phyloP scores from a whole-genome alignment of 2,329 filamentous ascomycete genomes.

The Aspergillus aculeatus region DNA sequence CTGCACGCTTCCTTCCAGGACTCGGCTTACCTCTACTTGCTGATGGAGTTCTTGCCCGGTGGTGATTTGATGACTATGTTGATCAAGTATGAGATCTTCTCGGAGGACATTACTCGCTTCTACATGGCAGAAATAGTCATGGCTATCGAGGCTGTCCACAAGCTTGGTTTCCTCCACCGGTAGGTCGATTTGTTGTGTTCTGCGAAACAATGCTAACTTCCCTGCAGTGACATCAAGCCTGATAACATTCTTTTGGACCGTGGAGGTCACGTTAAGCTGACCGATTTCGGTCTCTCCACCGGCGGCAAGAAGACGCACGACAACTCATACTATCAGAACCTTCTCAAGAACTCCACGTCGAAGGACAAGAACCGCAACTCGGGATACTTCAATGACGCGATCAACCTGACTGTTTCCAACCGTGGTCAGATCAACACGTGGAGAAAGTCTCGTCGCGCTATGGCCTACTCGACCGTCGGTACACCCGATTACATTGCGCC shows the following conservation, averaged over 20 bases:
- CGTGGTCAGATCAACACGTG: conserved; percentile 98
- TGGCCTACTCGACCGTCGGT: conserved; percentile 97
- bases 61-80: conserved; percentile 99
- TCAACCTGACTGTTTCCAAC: conserved; percentile 97
- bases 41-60: conserved; percentile 98
- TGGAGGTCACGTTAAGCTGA: conserved; percentile 95
- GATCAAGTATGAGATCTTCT: conserved; percentile 99
- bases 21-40: conserved; percentile 91
- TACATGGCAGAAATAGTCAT: conserved; percentile 98
- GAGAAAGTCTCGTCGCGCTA: conserved; percentile 89
- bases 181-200: conserved; percentile 47
- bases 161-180: conserved; percentile 97
- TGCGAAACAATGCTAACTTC: neutral
- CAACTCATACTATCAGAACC: conserved; percentile 96
- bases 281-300: conserved; percentile 95
- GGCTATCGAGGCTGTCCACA: conserved; percentile 98
- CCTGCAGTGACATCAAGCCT: conserved; percentile 87
- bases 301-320: conserved; percentile 98
- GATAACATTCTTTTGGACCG: conserved; percentile 97
- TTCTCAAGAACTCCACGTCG: conserved; percentile 74
- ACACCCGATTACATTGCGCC: conserved; percentile 98
- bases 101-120: conserved; percentile 96
- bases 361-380: conserved; percentile 81
- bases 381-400: conserved; percentile 87
- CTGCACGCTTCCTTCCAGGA: conserved; percentile 98